Evolutionary conservation across 768 basidiomycete species (phyloP).

Genomic region (Tremella yokohamensis): DNA sequence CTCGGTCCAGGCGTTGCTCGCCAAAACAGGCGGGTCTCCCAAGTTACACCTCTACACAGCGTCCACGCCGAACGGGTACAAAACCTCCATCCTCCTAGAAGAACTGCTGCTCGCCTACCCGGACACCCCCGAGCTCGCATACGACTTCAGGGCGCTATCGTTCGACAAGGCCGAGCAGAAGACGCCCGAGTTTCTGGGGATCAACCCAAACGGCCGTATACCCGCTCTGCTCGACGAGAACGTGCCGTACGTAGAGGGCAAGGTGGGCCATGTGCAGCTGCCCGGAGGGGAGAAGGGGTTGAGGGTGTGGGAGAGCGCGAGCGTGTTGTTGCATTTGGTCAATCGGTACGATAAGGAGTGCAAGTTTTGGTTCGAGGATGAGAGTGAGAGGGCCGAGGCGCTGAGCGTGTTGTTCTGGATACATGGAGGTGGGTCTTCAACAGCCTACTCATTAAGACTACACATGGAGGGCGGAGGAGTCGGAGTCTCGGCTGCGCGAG

Average conservation of each 20-base stretch:
- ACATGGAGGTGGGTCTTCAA: conserved; percentile 39
- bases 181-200: conserved; percentile 70
- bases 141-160: conserved; percentile 54
- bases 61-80: conserved; percentile 59
- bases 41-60: conserved; percentile 55
- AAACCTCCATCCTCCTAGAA: conserved; percentile 60
- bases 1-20: no score
- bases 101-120: conserved; percentile 61
- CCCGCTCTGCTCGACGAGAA: conserved; percentile 52
- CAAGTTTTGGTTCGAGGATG: conserved; percentile 62
- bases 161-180: conserved; percentile 71
- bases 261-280: not conserved
- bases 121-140: conserved; percentile 39
- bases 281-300: conserved; percentile 21
- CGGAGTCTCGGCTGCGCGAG: no score
- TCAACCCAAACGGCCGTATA: conserved; percentile 53
- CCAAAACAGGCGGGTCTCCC: conserved; percentile 5
- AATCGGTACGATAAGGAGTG: conserved; percentile 72
- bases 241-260: conserved; percentile 3
- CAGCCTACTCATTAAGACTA: not conserved
- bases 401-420: conserved; percentile 86
- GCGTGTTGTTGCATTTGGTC: conserved; percentile 74
- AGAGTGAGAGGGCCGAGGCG: conserved; percentile 60
- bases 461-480: no score
- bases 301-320: conserved; percentile 57